Base-by-base conservation (phyloP, 1,284 basidiomycete genomes). In the Cutaneotrichosporon spelunceum region DNA sequence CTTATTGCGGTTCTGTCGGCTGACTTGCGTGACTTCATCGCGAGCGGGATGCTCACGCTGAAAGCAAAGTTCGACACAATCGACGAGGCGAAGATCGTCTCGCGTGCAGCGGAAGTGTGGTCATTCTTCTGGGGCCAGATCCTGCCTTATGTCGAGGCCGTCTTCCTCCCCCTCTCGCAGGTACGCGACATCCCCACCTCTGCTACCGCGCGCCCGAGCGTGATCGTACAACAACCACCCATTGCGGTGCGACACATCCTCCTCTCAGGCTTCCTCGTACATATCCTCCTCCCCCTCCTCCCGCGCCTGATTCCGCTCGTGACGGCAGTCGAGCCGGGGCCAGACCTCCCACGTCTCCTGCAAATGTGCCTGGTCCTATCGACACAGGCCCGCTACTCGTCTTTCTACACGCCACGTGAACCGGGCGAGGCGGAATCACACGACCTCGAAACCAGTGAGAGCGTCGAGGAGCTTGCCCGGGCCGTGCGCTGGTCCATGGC, bases 81-180 rank as follows among this genome's bases (percentile, higher is more conserved):
- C 27, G 87, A 88, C 30, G 90, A 93, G 29, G 59, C 59, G 2
- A 76, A 77, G 59, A 83, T 97, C 5, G 80, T 94, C 19, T 81
- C 82, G 1, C 83, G 90, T 10, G 82, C 95, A 11, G 90, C 92
- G 1, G 91, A 95, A 68, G 83, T 90, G 16, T 98, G 94, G 94
- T 85, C 84, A 7, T 94, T 95, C 81, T 97, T 96, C 80, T 96
- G 92, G 87, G 89, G 90, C 66, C 88, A 91, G 65, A 87, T 97
- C 23, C 80, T 98, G 1, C 92, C 93, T 1, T 78, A 77, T 56
- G 69, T 80, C 30, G 76, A 80, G 67, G 82, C 80, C 24, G 78
- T 81, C 63, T 83, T 83, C 61, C 73, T 83, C 21, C 82, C 82
- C 0, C 72, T 78, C 63, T 68, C 73, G 5, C 75, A 77, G 34